Percentiles rank a stretch among this genome's conserved stretches.
Conservation (phyloP, 129 eudicot genomes). For the Scalesia atractyloides region DNA sequence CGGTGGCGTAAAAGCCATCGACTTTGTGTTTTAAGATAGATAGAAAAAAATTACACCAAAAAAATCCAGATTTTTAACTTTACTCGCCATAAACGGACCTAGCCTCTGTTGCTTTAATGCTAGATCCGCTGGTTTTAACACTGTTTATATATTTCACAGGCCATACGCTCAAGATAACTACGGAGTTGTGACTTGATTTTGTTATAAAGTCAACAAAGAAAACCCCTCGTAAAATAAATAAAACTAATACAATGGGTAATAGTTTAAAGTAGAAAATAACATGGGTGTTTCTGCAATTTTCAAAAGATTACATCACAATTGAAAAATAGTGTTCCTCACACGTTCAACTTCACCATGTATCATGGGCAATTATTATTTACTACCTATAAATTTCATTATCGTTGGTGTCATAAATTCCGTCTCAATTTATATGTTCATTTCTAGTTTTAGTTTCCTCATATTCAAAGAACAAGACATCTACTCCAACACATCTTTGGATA, state of each 20-base stretch:
- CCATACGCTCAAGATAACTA: background rate
- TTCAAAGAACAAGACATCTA: background rate
- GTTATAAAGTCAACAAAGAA: background rate
- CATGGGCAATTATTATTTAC: conserved; percentile 6
- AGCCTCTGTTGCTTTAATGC: too few species aligned
- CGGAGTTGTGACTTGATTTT: background rate
- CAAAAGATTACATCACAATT: background rate
- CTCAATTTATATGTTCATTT: conserved; percentile 6
- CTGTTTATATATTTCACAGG: too few species aligned
- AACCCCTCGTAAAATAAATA: background rate
- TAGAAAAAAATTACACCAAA: too few species aligned
- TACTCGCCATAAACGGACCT: too few species aligned
- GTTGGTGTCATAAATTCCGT: conserved; percentile 9
- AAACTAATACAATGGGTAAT: background rate
- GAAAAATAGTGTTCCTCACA: conserved; percentile 14
- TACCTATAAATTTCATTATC: background rate
- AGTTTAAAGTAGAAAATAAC: conserved; percentile 13
- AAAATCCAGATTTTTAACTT: too few species aligned
- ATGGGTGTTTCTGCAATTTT: conserved; percentile 17
- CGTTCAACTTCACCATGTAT: conserved; percentile 22
- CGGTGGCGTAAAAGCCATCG: too few species aligned
- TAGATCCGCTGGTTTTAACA: too few species aligned
- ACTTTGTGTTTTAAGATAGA: too few species aligned
- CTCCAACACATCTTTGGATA: conserved; percentile 20
- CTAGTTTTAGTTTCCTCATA: background rate